Evolutionary conservation across 1,139 yeast species (phyloP).

Genomic region (Yamadazyma diospyri): DNA sequence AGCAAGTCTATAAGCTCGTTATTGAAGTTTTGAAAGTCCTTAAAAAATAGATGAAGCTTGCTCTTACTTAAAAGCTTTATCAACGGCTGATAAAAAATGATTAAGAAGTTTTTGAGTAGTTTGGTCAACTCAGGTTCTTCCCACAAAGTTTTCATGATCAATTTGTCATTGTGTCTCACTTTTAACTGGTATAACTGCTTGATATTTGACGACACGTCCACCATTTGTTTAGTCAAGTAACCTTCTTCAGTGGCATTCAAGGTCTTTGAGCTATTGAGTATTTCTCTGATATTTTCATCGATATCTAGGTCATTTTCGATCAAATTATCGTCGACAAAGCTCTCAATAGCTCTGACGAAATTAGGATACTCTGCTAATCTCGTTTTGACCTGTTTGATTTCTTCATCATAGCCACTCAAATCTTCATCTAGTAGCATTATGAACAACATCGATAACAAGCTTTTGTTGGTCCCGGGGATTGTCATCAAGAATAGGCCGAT

Average conservation of each 20-base stretch:
- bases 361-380: conserved; percentile 15
- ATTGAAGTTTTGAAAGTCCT: conserved; percentile 69
- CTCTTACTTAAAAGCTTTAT: conserved; percentile 74
- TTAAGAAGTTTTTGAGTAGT: conserved; percentile 66
- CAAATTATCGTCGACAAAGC: conserved; percentile 10
- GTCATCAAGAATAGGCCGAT: conserved; percentile 78
- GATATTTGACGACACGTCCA: conserved; percentile 39
- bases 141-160: conserved; percentile 73
- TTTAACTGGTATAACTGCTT: conserved; percentile 63
- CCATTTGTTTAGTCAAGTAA: not conserved
- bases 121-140: conserved; percentile 75
- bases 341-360: conserved; percentile 26
- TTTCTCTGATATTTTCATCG: conserved; percentile 10
- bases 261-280: conserved; percentile 1
- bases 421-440: conserved; percentile 78
- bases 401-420: conserved; percentile 58
- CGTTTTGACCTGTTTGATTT: conserved; percentile 45
- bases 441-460: conserved; percentile 67
- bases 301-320: conserved; percentile 9
- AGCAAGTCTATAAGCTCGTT: conserved; percentile 59
- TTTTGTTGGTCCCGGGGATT: conserved; percentile 55
- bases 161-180: conserved; percentile 71
- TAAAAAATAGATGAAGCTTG: conserved; percentile 70
- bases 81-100: conserved; percentile 81
- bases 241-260: conserved; percentile 2